Base-by-base conservation (phyloP, 352 stramenopile species). In the Phytophthora brassicae region DNA sequence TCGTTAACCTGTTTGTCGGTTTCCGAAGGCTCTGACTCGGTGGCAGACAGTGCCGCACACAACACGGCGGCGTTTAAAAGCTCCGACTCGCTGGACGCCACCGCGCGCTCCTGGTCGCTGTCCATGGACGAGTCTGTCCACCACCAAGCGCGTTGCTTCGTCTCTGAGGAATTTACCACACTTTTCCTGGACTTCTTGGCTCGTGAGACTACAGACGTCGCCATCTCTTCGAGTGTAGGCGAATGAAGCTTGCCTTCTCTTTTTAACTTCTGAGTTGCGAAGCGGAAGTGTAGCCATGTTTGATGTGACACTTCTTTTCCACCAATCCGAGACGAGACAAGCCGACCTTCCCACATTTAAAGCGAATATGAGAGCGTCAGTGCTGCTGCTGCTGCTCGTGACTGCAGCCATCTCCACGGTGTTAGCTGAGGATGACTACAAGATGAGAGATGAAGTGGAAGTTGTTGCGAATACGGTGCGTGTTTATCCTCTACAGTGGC, bases 41-140 rank as follows among this genome's bases (percentile, higher is more conserved):
- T 72, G 13, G 74, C 75, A 41, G 73, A 67, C 41, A 91, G 61
- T 2, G 84, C 83, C 7, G 80, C 84, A 64, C 86, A 94, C 26
- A 94, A 45, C 22, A 94, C 79, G 17, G 84, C 84, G 19, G 86
- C 84, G 59, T 84, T 88, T 16, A 92, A 66, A 38, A 92, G 50
- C 51, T 90, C 84, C 19, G 68, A 86, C 78, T 92, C 84, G 47
- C 76, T 90, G 44, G 74, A 77, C 8, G 68, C 74, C 39, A 80
- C 54, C 8, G 24, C 54, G 11, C 41, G 41, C 56, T 63, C 52
- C 41, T 61, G 49, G 9, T 69, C 39, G 26, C 33, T 49, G 36
- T 26, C 38, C 9, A 16, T 26, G 16, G 42, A 19, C 2, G 49
- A 36, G 49, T 75, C 77, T 28, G 74, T 75, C 77, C 79, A 92